Conservation (phyloP, 179 eudicot species). For the Beta corolliflora region DNA sequence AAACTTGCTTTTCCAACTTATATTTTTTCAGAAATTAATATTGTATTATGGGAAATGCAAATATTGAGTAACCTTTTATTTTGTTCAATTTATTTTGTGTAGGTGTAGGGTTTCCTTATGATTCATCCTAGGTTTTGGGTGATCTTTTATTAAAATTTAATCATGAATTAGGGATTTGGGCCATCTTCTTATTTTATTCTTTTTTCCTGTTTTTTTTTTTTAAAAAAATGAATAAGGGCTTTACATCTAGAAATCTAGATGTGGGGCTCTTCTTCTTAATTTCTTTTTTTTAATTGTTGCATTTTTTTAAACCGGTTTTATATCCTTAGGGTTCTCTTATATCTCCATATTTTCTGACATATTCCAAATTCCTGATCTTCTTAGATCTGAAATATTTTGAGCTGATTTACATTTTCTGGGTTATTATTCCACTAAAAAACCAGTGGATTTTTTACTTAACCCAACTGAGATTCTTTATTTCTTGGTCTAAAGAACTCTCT, state of each 20-base stretch:
- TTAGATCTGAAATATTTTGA: slow-evolving; percentile 19
- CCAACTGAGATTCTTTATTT: slow-evolving; percentile 7
- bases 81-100: too few species aligned
- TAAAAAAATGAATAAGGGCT: neutral
- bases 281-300: too few species aligned
- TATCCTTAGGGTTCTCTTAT: slow-evolving; percentile 23
- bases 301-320: neutral
- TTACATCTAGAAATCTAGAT: neutral
- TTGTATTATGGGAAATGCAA: neutral
- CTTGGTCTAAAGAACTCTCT: neutral
- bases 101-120: slow-evolving; percentile 14
- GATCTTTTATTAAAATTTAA: neutral
- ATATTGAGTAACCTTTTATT: neutral
- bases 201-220: too few species aligned
- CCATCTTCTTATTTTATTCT: neutral
- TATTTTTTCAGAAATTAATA: neutral
- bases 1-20: too few species aligned
- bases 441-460: slow-evolving; percentile 16
- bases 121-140: slow-evolving; percentile 17
- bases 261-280: too few species aligned
- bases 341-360: neutral
- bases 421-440: slow-evolving; percentile 1
- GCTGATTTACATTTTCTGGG: neutral
- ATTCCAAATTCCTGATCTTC: neutral
- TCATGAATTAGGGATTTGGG: slow-evolving; percentile 23